Conservation (phyloP, 179 eudicot genomes). For the Sideroxylon spinosum region DNA sequence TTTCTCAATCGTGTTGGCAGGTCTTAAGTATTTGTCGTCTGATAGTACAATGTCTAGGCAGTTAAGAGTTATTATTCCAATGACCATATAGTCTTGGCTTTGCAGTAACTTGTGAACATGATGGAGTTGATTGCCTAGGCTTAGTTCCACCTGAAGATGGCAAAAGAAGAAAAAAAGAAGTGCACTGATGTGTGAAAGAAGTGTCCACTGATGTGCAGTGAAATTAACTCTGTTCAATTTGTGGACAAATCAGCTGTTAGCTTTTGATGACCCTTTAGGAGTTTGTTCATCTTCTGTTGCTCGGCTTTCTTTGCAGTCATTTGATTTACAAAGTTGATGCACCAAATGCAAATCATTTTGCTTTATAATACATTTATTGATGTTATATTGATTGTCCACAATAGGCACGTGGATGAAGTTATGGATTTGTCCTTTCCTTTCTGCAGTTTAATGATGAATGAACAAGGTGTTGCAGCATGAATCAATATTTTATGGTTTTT, state of each 20-base stretch:
- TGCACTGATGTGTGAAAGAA: no score
- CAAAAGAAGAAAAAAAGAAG: not conserved
- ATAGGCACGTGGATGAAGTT: not conserved
- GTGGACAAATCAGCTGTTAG: not conserved
- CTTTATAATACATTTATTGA: not conserved
- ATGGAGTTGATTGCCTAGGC: not conserved
- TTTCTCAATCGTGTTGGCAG: not conserved
- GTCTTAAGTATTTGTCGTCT: not conserved
- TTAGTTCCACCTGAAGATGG: not conserved
- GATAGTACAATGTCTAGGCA: not conserved
- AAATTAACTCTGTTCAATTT: not conserved
- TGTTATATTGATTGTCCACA: not conserved
- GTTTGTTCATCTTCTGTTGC: not conserved
- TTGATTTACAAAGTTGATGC: not conserved
- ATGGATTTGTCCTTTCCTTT: not conserved
- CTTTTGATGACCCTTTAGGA: not conserved
- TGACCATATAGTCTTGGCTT: not conserved
- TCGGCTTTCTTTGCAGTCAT: not conserved
- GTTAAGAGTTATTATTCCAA: not conserved
- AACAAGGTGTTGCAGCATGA: slow-evolving; percentile 7
- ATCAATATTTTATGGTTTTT: not conserved
- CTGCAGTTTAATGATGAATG: not conserved
- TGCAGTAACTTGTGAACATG: not conserved
- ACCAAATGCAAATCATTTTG: not conserved
- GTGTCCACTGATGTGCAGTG: slow-evolving; percentile 2